These are phyloP conservation scores for Ilex aquifolium DNA, from an alignment of 257 asterid genomes.

Conservation along the genomic window DNA sequence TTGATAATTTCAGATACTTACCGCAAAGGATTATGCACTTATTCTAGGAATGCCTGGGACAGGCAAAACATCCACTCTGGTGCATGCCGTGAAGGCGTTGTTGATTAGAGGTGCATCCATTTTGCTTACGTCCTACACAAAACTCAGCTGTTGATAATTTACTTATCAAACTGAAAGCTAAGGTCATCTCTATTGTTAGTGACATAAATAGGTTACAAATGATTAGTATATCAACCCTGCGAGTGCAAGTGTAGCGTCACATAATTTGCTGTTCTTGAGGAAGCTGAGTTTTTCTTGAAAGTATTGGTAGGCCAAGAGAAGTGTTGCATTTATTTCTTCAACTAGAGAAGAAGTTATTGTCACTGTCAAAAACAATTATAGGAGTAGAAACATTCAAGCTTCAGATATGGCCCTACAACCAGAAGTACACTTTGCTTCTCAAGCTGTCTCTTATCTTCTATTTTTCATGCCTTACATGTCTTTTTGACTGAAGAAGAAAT, in stretches of 20 bases:
- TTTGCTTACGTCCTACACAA: constrained; percentile 96
- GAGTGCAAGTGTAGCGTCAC: background rate
- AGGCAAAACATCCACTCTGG: constrained; percentile 97
- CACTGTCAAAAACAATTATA: no score
- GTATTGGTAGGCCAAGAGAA: no score
- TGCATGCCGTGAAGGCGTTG: constrained; percentile 95
- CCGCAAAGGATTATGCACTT: constrained; percentile 84
- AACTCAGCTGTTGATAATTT: constrained; percentile 94
- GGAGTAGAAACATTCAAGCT: no score
- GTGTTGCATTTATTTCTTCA: no score
- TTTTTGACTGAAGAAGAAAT: no score
- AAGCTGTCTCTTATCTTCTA: no score
- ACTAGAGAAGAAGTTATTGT: no score
- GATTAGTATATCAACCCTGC: no score
- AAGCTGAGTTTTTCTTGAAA: no score
- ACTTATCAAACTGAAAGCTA: constrained; percentile 77
- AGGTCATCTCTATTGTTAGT: constrained; percentile 46
- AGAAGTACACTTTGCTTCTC: no score
- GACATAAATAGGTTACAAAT: background rate
- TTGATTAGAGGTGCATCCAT: constrained; percentile 93
- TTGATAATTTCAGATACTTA: constrained; percentile 59
- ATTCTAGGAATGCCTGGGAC: constrained; percentile 99
- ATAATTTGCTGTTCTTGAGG: background rate
- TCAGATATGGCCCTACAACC: no score
- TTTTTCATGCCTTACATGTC: no score